Percentiles rank a stretch among this genome's conserved stretches.
These are phyloP conservation scores for Hibiscus trionum DNA, from an alignment of 345 rosid genomes.

Conservation along the genomic window DNA sequence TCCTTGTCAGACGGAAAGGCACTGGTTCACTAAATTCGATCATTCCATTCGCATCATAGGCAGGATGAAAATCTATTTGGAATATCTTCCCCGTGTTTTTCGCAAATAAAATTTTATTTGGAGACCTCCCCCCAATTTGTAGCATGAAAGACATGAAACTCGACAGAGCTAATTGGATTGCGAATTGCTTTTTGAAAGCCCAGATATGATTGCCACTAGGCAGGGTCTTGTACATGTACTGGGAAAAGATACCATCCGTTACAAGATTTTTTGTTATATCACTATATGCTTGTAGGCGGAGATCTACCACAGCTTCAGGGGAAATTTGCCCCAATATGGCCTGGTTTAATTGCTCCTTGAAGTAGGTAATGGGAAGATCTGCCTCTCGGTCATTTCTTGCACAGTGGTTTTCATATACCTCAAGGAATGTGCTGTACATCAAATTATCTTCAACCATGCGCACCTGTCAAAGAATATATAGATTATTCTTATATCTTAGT, in stretches of 20 bases:
- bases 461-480: slow-evolving; percentile 42
- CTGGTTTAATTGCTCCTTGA: slow-evolving; percentile 93
- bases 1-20: slow-evolving; percentile 95
- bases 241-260: slow-evolving; percentile 77
- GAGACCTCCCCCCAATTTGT: slow-evolving; percentile 96
- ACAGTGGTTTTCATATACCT: slow-evolving; percentile 96
- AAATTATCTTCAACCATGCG: slow-evolving; percentile 99
- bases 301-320: slow-evolving; percentile 83
- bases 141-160: slow-evolving; percentile 99
- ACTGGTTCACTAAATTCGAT: slow-evolving; percentile 89
- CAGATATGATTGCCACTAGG: slow-evolving; percentile 87
- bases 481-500: not conserved
- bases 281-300: slow-evolving; percentile 84
- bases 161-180: slow-evolving; percentile 91
- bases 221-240: slow-evolving; percentile 91
- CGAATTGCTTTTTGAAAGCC: slow-evolving; percentile 98
- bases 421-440: slow-evolving; percentile 94
- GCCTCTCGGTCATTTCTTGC: slow-evolving; percentile 89
- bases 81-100: slow-evolving; percentile 96
- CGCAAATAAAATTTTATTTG: slow-evolving; percentile 87
- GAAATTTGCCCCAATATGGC: slow-evolving; percentile 86
- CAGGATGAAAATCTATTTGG: slow-evolving; percentile 98
- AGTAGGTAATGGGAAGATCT: slow-evolving; percentile 77
- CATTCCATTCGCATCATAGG: slow-evolving; percentile 82
- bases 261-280: slow-evolving; percentile 72